Percentiles rank a stretch among this genome's conserved stretches.
Evolutionary conservation across 441 rosid species (phyloP).

Genomic region (Gossypium gossypioides): DNA sequence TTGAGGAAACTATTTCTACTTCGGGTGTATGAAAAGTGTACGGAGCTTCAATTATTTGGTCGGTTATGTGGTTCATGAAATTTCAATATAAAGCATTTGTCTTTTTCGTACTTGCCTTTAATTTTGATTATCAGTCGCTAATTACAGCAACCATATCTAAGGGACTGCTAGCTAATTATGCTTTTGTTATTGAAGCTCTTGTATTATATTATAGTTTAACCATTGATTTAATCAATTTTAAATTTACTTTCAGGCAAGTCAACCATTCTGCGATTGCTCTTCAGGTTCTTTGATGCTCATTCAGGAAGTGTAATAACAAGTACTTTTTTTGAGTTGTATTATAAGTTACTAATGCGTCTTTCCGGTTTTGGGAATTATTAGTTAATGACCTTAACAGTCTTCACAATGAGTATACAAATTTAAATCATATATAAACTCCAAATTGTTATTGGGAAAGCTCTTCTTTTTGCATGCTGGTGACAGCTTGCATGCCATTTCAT

Average conservation of each 20-base stretch:
- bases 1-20: background rate
- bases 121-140: background rate
- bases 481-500: background rate
- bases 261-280: constrained; percentile 79
- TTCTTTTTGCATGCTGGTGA: background rate
- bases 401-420: background rate
- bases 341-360: background rate
- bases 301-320: constrained; percentile 58
- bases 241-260: constrained; percentile 72
- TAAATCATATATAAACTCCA: background rate
- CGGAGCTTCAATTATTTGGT: background rate
- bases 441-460: background rate
- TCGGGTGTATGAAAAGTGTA: background rate
- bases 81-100: background rate
- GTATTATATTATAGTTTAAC: background rate
- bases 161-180: background rate
- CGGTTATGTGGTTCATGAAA: background rate
- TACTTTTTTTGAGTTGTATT: constrained; percentile 6
- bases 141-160: background rate
- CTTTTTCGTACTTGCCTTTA: background rate
- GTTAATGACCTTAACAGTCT: background rate
- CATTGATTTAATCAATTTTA: constrained; percentile 17
- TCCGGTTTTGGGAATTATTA: background rate
- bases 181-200: background rate
- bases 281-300: constrained; percentile 73